A percentile compares a stretch with the other conserved stretches of the same genome.
phyloP scores from a whole-genome alignment of 352 stramenopile genomes.

The Phytopythium mirpurense region DNA sequence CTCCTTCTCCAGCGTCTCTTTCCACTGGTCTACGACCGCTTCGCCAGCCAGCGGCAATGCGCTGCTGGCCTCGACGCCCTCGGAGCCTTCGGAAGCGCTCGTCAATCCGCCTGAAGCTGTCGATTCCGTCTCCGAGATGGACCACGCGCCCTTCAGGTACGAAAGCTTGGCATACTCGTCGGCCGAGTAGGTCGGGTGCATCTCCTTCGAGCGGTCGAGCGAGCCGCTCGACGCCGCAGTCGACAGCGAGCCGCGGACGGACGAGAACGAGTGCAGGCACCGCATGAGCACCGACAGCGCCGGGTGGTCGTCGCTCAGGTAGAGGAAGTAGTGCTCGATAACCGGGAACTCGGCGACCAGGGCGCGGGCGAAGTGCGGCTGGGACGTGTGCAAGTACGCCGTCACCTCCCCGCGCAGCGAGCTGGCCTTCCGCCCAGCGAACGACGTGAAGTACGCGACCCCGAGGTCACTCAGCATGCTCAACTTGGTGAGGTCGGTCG shows the following conservation, averaged over 20 bases:
- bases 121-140: not conserved
- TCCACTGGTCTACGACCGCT: constrained; percentile 32
- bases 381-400: constrained; percentile 56
- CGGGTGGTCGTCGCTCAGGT: constrained; percentile 54
- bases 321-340: constrained; percentile 61
- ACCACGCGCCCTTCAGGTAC: constrained; percentile 13
- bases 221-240: not conserved
- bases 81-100: not conserved
- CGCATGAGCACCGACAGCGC: constrained; percentile 66
- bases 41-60: constrained; percentile 2
- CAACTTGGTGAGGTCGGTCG: constrained; percentile 44
- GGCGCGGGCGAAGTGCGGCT: constrained; percentile 35
- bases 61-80: not conserved
- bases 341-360: constrained; percentile 56
- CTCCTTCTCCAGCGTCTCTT: constrained; percentile 16
- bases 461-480: constrained; percentile 55
- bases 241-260: constrained; percentile 7
- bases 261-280: constrained; percentile 44
- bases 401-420: constrained; percentile 59
- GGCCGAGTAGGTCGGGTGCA: constrained; percentile 2
- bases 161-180: constrained; percentile 24
- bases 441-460: constrained; percentile 46
- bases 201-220: not conserved
- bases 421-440: constrained; percentile 38
- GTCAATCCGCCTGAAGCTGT: not conserved